These are phyloP conservation scores for Neocucurbitaria cava DNA, from an alignment of 2,329 filamentous ascomycete species.

Conservation along the genomic window DNA sequence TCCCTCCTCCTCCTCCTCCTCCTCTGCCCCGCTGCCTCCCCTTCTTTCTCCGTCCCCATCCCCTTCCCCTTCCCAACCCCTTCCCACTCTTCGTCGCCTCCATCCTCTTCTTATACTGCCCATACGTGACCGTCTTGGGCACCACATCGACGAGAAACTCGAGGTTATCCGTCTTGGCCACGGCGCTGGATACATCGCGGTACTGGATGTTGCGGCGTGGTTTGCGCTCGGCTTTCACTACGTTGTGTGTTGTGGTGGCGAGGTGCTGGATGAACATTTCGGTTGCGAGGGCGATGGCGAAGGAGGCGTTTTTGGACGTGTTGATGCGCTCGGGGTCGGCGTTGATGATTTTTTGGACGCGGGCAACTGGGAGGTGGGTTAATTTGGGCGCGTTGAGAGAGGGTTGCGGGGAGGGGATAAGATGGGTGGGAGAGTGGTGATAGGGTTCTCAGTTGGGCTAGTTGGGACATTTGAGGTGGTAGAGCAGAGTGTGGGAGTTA, in stretches of 20 bases:
- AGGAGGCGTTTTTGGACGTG: constrained; percentile 90
- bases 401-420: neutral
- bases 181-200: constrained; percentile 87
- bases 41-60: constrained; percentile 11
- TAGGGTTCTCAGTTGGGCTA: too few relatives aligned
- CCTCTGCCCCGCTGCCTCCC: constrained; percentile 12
- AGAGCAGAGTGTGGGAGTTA: neutral
- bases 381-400: neutral
- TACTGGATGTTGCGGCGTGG: constrained; percentile 95
- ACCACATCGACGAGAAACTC: constrained; percentile 94
- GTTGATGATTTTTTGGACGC: constrained; percentile 94
- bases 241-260: constrained; percentile 81
- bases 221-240: constrained; percentile 90
- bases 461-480: too few relatives aligned
- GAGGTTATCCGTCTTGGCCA: constrained; percentile 88
- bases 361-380: constrained; percentile 72
- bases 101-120: constrained; percentile 72
- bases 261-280: constrained; percentile 97
- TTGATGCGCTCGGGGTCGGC: constrained; percentile 80
- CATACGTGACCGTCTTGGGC: constrained; percentile 83
- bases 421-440: too few relatives aligned
- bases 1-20: constrained; percentile 5
- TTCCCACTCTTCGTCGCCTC: constrained; percentile 52
- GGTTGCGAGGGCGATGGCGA: constrained; percentile 90
- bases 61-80: constrained; percentile 50